Conservation (phyloP, 495 filamentous ascomycete species). For the Hypoxylon crocopeplum region DNA sequence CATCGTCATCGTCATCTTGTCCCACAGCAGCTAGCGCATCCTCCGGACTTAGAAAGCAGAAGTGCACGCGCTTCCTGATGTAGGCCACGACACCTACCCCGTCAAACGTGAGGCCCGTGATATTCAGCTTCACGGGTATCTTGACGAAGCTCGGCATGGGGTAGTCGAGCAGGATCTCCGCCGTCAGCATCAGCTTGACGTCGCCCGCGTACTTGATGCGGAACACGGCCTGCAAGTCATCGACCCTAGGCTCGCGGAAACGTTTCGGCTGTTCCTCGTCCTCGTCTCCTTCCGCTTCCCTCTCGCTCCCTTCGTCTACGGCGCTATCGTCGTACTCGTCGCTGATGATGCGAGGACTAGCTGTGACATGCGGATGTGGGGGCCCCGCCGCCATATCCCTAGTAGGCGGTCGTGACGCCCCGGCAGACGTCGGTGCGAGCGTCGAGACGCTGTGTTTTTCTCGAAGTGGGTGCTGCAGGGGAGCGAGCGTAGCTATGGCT, state of each 20-base stretch:
- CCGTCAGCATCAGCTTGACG: slow-evolving; percentile 83
- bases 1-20: slow-evolving; percentile 52
- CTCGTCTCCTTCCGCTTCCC: slow-evolving; percentile 36
- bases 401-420: slow-evolving; percentile 56
- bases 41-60: slow-evolving; percentile 90
- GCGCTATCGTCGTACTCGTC: background rate
- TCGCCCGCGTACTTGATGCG: slow-evolving; percentile 88
- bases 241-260: slow-evolving; percentile 58
- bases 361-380: slow-evolving; percentile 12
- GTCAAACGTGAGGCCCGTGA: slow-evolving; percentile 93
- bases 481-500: slow-evolving; percentile 33
- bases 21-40: slow-evolving; percentile 77
- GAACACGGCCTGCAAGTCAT: slow-evolving; percentile 88
- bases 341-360: slow-evolving; percentile 8
- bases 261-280: slow-evolving; percentile 40
- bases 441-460: slow-evolving; percentile 63
- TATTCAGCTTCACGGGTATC: slow-evolving; percentile 87
- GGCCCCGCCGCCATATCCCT: slow-evolving; percentile 40
- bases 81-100: slow-evolving; percentile 91
- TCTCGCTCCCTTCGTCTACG: slow-evolving; percentile 6
- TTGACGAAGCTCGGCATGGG: slow-evolving; percentile 97
- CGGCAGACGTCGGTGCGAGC: slow-evolving; percentile 53
- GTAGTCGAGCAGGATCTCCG: slow-evolving; percentile 95
- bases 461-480: slow-evolving; percentile 38
- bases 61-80: slow-evolving; percentile 81